Base-by-base conservation (phyloP, 1,139 yeast genomes). In the Geotrichum candidum region DNA sequence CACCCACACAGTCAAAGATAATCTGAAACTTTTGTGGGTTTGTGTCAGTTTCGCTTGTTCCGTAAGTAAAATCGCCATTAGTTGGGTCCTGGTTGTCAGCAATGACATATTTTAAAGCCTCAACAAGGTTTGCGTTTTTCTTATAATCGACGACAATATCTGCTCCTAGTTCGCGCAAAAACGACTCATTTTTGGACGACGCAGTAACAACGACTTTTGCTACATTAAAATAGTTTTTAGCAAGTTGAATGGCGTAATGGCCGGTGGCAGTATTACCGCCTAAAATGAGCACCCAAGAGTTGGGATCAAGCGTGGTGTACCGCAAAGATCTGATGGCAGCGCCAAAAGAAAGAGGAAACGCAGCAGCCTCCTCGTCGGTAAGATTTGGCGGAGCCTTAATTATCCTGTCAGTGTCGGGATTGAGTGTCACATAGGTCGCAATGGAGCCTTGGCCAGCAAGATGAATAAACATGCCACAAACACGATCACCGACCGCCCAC, bases 251-350 rank as follows among this genome's bases (percentile, higher is more conserved):
- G 2, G 82, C 80, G 74, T 78, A 81, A 64, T 84, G 73, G 1
- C 94, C 96, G 5, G 87, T 88, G n/a, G 86, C 78, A 1, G 95
- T 83, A 3, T 89, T 84, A 15, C 88, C 94, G 53, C 96, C 96
- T 63, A 87, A 77, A 51, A 89, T 77, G 57, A 88, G 75, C 0
- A 88, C 80, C 64, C 75, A 75, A 11, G 74, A 70, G 9, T 66
- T 60, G 54, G 63, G 62, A 62, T 68, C 70, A 51, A 69, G 71
- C 57, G 70, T 70, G 58, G 76, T 72, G 62, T 66, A 74, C 60
- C 73, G 73, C 56, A 84, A 70, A 60, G 83, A 70, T 53, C 76
- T 77, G 65, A 71, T 76, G 0, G 90, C 90, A 1, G 90, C 78
- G 7, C 86, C 86, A 64, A 83, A 80, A 35, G 84, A 80, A 68